Conservation (phyloP, 2,329 filamentous ascomycete species). For the Sclerotinia nivalis region DNA sequence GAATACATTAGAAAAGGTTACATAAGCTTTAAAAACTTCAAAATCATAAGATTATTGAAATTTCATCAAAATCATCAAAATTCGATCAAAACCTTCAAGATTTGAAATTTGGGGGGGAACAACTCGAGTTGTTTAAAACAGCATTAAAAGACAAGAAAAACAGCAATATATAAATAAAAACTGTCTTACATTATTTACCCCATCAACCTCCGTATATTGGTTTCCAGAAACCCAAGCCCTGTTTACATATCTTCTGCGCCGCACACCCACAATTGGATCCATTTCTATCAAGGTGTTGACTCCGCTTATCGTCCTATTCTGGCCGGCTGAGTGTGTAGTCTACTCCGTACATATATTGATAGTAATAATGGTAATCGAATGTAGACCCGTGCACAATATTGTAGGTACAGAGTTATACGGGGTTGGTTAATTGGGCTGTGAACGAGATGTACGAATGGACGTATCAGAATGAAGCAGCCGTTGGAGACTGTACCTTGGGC, state of each 20-base stretch:
- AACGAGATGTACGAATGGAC: not conserved
- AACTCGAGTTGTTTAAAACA: too few relatives aligned
- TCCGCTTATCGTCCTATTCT: not conserved
- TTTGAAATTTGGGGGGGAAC: too few relatives aligned
- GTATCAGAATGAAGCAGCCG: not conserved
- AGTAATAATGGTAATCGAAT: not conserved
- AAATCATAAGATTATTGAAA: too few relatives aligned
- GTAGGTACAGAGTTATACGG: not conserved
- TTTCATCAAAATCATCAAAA: too few relatives aligned
- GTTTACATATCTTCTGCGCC: constrained; percentile 1
- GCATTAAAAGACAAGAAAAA: too few relatives aligned
- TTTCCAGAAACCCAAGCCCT: constrained; percentile 12
- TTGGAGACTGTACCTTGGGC: not conserved
- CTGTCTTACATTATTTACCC: too few relatives aligned
- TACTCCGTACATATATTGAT: too few relatives aligned
- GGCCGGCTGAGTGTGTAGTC: not conserved
- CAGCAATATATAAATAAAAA: too few relatives aligned
- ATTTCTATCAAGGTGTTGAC: not conserved
- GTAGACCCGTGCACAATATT: not conserved
- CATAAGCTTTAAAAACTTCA: too few relatives aligned
- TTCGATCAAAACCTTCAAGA: too few relatives aligned
- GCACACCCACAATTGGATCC: constrained; percentile 13
- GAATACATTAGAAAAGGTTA: too few relatives aligned
- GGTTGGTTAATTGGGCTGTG: not conserved
- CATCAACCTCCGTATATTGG: too few relatives aligned